A percentile compares a stretch with the other conserved stretches of the same genome.
phyloP scores from a whole-genome alignment of 208 protist genomes.

The Chromosphaera perkinsii region DNA sequence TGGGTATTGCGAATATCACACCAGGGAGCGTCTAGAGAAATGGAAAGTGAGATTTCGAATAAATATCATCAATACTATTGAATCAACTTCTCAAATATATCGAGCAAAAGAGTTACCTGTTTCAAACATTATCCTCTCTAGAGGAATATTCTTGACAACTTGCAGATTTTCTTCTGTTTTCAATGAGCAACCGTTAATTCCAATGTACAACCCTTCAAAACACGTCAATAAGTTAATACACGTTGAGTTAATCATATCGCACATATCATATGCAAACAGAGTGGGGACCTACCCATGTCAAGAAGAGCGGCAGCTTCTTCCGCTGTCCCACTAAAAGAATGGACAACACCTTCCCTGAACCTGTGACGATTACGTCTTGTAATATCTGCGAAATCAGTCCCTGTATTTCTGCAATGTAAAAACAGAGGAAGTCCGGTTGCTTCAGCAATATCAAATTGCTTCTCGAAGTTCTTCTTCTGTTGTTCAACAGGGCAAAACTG shows the following conservation, averaged over 20 bases:
- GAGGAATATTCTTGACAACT: slow-evolving; percentile 68
- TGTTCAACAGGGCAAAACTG: slow-evolving; percentile 21
- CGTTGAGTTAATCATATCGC: too few species aligned
- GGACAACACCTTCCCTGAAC: slow-evolving; percentile 72
- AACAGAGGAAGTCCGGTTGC: slow-evolving; percentile 16
- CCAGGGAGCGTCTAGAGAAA: slow-evolving; percentile 84
- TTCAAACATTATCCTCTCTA: slow-evolving; percentile 80
- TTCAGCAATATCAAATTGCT: slow-evolving; percentile 28
- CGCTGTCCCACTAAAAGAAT: slow-evolving; percentile 82
- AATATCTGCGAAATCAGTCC: slow-evolving; percentile 31
- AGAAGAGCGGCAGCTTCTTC: slow-evolving; percentile 70
- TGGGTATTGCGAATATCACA: slow-evolving; percentile 84
- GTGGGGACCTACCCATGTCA: slow-evolving; percentile 58
- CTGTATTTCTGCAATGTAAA: slow-evolving; percentile 18
- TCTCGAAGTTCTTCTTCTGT: slow-evolving; percentile 18
- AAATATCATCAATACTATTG: not conserved
- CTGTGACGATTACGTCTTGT: slow-evolving; percentile 30
- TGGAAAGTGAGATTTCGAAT: not conserved
- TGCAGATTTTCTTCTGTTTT: slow-evolving; percentile 78
- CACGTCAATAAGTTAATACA: too few species aligned
- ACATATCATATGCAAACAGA: too few species aligned
- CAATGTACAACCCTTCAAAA: slow-evolving; percentile 88
- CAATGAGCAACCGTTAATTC: slow-evolving; percentile 73
- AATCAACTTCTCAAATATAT: not conserved
- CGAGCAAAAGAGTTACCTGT: slow-evolving; percentile 59